Percentiles rank a stretch among this genome's conserved stretches.
Conservation (phyloP, 306 rosid genomes). For the Castanea crenata region DNA sequence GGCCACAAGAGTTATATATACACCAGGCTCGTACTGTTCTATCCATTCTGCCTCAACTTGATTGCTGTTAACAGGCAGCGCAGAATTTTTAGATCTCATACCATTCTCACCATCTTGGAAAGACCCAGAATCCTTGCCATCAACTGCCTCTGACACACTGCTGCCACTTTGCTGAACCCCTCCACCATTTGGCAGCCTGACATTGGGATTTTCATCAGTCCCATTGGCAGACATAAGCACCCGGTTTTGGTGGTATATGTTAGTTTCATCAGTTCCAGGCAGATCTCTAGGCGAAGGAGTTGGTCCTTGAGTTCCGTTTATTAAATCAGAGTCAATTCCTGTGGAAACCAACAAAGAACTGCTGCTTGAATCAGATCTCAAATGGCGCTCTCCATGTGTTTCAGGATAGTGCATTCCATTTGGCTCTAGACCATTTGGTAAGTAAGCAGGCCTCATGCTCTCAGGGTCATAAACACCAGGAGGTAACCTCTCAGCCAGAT, state of each 20-base stretch:
- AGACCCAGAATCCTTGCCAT: slow-evolving; percentile 63
- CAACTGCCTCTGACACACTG: slow-evolving; percentile 48
- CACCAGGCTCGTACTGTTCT: slow-evolving; percentile 97
- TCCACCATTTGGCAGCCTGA: slow-evolving; percentile 45
- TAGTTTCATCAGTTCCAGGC: slow-evolving; percentile 45
- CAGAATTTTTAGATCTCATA: slow-evolving; percentile 44
- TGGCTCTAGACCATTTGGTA: slow-evolving; percentile 63
- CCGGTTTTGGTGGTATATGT: slow-evolving; percentile 36
- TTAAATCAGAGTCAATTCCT: slow-evolving; percentile 48
- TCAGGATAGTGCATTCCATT: slow-evolving; percentile 56
- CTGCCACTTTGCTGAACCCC: slow-evolving; percentile 41
- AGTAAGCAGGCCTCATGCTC: slow-evolving; percentile 53
- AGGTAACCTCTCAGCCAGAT: slow-evolving; percentile 87
- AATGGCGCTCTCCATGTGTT: slow-evolving; percentile 48
- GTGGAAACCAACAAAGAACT: slow-evolving; percentile 60
- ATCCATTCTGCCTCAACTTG: slow-evolving; percentile 94
- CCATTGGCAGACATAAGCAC: slow-evolving; percentile 41
- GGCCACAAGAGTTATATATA: slow-evolving; percentile 93
- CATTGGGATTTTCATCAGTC: slow-evolving; percentile 29
- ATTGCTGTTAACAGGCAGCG: slow-evolving; percentile 35
- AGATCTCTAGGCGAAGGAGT: slow-evolving; percentile 37
- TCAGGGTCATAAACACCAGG: slow-evolving; percentile 71
- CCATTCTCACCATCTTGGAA: slow-evolving; percentile 55
- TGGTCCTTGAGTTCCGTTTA: slow-evolving; percentile 35
- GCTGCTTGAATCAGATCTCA: slow-evolving; percentile 63